These are phyloP conservation scores for Metschnikowia picachoensis DNA, from an alignment of 805 yeast species.

Conservation along the genomic window DNA sequence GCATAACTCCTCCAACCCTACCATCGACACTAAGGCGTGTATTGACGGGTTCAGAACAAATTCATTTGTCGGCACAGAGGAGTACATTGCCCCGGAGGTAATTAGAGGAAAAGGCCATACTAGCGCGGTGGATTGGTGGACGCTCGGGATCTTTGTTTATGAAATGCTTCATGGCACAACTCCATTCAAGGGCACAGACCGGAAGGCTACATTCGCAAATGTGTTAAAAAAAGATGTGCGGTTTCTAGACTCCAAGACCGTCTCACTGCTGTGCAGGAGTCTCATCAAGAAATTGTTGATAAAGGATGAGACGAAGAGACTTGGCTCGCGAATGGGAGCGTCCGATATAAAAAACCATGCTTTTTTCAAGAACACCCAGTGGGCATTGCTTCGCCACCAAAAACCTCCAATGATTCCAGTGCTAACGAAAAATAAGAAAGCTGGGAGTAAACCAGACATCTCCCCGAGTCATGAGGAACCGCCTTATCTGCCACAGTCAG, in stretches of 20 bases:
- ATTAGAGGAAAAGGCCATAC: conserved; percentile 97
- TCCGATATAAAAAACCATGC: conserved; percentile 89
- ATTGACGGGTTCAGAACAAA: conserved; percentile 95
- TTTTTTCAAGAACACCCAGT: conserved; percentile 85
- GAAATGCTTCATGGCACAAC: conserved; percentile 97
- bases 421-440: conserved; percentile 37
- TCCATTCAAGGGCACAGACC: conserved; percentile 88
- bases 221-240: conserved; percentile 78
- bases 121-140: conserved; percentile 99
- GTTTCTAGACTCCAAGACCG: conserved; percentile 64
- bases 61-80: conserved; percentile 98
- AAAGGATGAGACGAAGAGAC: conserved; percentile 82
- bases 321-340: conserved; percentile 94
- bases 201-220: conserved; percentile 87
- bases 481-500: conserved; percentile 13
- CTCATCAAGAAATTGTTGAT: conserved; percentile 76
- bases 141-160: conserved; percentile 84
- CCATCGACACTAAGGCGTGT: conserved; percentile 89
- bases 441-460: conserved; percentile 14
- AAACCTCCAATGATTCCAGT: conserved; percentile 96
- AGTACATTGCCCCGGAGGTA: conserved; percentile 97
- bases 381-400: conserved; percentile 92
- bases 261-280: conserved; percentile 73
- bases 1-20: conserved; percentile 46
- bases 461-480: conserved; percentile 31